Evolutionary conservation across 2,329 filamentous ascomycete genomes (phyloP), one percentile per base, ranked within the genome.

Genomic region (Fusarium poae): DNA sequence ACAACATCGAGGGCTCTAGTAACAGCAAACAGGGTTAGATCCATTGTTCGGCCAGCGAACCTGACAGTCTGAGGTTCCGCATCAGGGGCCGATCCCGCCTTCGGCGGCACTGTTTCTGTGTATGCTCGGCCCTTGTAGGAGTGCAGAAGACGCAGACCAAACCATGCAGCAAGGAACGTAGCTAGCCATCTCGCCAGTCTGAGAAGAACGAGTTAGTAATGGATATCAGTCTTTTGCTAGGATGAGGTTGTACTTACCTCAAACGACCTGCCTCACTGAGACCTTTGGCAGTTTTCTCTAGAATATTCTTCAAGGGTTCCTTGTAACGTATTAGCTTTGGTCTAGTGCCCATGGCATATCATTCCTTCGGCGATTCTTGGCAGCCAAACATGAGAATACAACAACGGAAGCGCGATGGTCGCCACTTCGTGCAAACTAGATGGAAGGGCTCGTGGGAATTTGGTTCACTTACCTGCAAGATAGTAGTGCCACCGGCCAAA

Each of bases 11-110:
- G 75, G 44, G 93, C 93, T 70, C 92, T 85, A 13, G 88, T 89
- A 45, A 87, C 82, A 13, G 91, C 88, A 75, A 96, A 95, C n/a
- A 97, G 82, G 0, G 92, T 95, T 34, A 97, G 83, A 76, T 97
- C 93, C 63, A 97, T 85, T 3, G 93, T 95, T 71, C 90, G 88
- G 44, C 93, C 93, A 13, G 90, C 91, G 64, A 77, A 71, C 55
- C 69, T 75, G 57, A 65, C 64, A n/a, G 65, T 71, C 72, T 56
- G 68, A 54, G 74, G 70, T 61, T 75, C 65, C n/a, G 65, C 66
- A 35, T 64, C 68, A 15, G 75, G 67, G 20, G 75, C 62, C 16
- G 68, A 67, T 39, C 76, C 74, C 5, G 74, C 69, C 64, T 78
- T 76, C 46, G 72, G 67, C 27, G 77, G 68, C 4, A 78, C 71